Percentiles rank a stretch among this genome's conserved stretches.
phyloP scores from a whole-genome alignment of 23 red algal genomes.

The Gracilariopsis chorda region DNA sequence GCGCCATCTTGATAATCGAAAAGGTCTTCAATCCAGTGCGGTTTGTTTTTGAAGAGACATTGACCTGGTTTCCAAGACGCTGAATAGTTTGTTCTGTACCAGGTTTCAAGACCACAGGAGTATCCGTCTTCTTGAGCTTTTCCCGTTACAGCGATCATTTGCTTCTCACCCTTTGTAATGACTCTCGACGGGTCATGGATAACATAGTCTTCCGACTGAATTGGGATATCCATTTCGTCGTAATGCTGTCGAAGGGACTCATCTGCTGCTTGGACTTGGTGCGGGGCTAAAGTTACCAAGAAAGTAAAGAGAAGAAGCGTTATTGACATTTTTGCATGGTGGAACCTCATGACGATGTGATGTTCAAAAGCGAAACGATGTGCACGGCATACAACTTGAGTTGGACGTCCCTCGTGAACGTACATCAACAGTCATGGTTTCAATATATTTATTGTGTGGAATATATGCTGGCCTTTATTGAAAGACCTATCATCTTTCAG shows the following conservation, averaged over 20 bases:
- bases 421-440: too few relatives aligned
- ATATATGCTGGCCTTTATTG: too few relatives aligned
- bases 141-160: background rate
- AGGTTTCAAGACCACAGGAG: background rate
- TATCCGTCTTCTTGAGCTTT: background rate
- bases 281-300: too few relatives aligned
- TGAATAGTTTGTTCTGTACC: background rate
- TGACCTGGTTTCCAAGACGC: background rate
- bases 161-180: background rate
- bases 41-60: background rate
- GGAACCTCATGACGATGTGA: too few relatives aligned
- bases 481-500: too few relatives aligned
- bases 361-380: too few relatives aligned
- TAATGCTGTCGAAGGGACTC: background rate
- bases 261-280: too few relatives aligned
- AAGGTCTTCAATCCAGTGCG: background rate
- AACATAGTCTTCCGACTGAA: background rate
- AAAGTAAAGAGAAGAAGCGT: too few relatives aligned
- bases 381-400: too few relatives aligned
- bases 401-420: too few relatives aligned
- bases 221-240: background rate
- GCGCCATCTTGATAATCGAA: background rate
- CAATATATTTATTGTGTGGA: too few relatives aligned
- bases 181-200: background rate
- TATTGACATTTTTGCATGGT: too few relatives aligned